These are phyloP conservation scores for Pachysolen tannophilus DNA, from an alignment of 805 yeast species.

Conservation along the genomic window DNA sequence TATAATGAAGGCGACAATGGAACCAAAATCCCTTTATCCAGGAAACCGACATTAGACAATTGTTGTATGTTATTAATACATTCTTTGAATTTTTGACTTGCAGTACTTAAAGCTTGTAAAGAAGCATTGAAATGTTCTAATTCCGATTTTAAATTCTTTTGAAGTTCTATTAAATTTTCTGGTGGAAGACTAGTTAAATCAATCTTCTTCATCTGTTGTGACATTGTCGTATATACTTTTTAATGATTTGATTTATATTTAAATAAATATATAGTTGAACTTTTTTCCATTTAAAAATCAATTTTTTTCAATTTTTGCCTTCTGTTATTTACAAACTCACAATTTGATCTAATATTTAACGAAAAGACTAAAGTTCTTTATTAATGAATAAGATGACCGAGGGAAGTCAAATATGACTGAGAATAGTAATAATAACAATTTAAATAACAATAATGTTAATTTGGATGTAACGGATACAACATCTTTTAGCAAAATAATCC, in stretches of 20 bases:
- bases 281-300: neutral
- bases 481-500: constrained; percentile 64
- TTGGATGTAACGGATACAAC: too few species aligned
- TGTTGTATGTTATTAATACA: constrained; percentile 65
- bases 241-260: too few species aligned
- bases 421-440: too few species aligned
- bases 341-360: too few species aligned
- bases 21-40: constrained; percentile 49
- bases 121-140: constrained; percentile 81
- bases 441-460: too few species aligned
- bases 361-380: too few species aligned
- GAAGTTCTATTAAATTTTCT: constrained; percentile 78
- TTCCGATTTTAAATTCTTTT: constrained; percentile 78
- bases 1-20: constrained; percentile 88
- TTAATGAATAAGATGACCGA: too few species aligned
- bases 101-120: constrained; percentile 72
- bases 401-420: too few species aligned
- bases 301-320: neutral
- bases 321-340: too few species aligned
- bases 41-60: constrained; percentile 20
- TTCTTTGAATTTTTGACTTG: constrained; percentile 74
- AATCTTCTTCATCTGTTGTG: constrained; percentile 20
- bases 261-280: neutral
- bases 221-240: constrained; percentile 1
- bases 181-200: constrained; percentile 69